Percentiles rank a stretch among this genome's conserved stretches.
phyloP scores from a whole-genome alignment of 2,329 filamentous ascomycete genomes.

The Apiospora marii region DNA sequence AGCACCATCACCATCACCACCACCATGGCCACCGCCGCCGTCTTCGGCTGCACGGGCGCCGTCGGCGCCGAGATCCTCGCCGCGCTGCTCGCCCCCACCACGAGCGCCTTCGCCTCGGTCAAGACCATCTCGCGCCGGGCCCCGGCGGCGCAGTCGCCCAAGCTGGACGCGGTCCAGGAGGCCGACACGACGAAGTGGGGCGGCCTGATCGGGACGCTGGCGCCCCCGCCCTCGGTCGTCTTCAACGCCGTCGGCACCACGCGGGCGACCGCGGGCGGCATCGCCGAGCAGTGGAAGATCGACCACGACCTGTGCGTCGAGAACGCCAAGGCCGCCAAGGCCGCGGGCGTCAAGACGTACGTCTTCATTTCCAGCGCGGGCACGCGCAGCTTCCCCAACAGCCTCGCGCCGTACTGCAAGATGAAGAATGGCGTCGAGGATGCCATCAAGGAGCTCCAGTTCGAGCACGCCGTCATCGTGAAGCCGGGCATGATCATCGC shows the following conservation, averaged over 20 bases:
- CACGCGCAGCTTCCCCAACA: conserved; percentile 49
- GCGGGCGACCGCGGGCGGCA: conserved; percentile 73
- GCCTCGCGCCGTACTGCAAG: conserved; percentile 49
- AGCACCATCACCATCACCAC: too few species aligned
- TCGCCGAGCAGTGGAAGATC: conserved; percentile 84
- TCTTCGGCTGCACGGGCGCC: conserved; percentile 73
- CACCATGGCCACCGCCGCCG: conserved; percentile 56
- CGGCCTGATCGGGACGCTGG: conserved; percentile 60
- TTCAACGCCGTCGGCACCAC: conserved; percentile 86
- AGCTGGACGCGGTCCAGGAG: conserved; percentile 72
- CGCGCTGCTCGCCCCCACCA: conserved; percentile 61
- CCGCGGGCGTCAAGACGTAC: conserved; percentile 75
- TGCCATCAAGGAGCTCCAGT: conserved; percentile 73
- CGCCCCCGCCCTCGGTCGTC: conserved; percentile 68
- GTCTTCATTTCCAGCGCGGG: conserved; percentile 75
- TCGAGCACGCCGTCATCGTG: conserved; percentile 79
- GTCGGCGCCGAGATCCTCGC: conserved; percentile 78
- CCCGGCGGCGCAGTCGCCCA: conserved; percentile 60
- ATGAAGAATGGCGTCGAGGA: conserved; percentile 95
- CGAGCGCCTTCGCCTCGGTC: conserved; percentile 58
- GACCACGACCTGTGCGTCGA: conserved; percentile 88
- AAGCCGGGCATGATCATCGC: conserved; percentile 81
- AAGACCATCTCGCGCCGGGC: conserved; percentile 73
- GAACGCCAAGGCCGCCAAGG: conserved; percentile 77
- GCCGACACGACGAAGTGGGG: conserved; percentile 76